Evolutionary conservation across 2,329 filamentous ascomycete genomes (phyloP).

Genomic region (Pseudocercospora crystallina): DNA sequence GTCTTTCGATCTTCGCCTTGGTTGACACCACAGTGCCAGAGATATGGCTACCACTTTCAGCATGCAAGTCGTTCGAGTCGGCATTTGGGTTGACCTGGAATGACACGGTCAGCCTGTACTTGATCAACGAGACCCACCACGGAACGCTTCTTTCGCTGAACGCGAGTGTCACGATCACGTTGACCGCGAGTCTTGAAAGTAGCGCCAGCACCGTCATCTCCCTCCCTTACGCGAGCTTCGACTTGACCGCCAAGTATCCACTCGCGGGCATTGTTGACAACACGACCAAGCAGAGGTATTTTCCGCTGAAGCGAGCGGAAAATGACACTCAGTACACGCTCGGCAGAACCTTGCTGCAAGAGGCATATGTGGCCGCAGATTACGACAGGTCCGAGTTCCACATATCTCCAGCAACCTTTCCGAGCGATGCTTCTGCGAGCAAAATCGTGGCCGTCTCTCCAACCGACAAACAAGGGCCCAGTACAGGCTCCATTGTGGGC

Average conservation of each 20-base stretch:
- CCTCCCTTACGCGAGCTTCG: conserved; percentile 51
- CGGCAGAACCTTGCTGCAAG: conserved; percentile 68
- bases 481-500: background rate
- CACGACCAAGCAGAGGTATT: conserved; percentile 59
- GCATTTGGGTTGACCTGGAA: conserved; percentile 66
- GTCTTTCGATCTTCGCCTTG: conserved; percentile 40
- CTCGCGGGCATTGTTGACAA: conserved; percentile 50
- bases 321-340: conserved; percentile 59
- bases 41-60: conserved; percentile 48
- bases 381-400: conserved; percentile 24
- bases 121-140: conserved; percentile 58
- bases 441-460: no score
- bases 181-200: conserved; percentile 38
- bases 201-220: conserved; percentile 42
- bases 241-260: conserved; percentile 45
- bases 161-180: conserved; percentile 45
- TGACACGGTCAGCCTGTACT: conserved; percentile 62
- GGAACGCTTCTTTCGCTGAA: conserved; percentile 48
- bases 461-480: no score
- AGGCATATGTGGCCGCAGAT: conserved; percentile 56
- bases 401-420: conserved; percentile 21
- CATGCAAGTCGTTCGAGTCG: conserved; percentile 57
- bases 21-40: conserved; percentile 51
- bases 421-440: no score
- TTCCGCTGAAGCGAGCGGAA: conserved; percentile 62